These are phyloP conservation scores for Kodamaea neixiangensis DNA, from an alignment of 805 yeast species.

Conservation along the genomic window DNA sequence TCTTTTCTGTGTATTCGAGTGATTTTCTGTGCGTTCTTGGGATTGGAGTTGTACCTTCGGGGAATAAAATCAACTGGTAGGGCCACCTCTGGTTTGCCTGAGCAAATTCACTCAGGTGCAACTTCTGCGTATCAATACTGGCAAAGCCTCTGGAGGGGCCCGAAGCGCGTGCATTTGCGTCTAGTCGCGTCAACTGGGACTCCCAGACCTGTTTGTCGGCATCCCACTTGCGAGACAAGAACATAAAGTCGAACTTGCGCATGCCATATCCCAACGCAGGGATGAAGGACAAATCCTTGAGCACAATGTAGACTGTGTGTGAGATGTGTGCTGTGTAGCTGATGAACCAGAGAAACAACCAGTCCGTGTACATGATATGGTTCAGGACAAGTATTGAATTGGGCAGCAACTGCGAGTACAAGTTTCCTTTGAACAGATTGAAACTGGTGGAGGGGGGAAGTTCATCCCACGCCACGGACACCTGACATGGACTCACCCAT, in stretches of 20 bases:
- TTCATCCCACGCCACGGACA: conserved; percentile 51
- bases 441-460: conserved; percentile 18
- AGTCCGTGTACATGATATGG: conserved; percentile 92
- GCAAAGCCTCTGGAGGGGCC: conserved; percentile 51
- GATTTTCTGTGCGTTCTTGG: conserved; percentile 61
- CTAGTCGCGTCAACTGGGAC: conserved; percentile 53
- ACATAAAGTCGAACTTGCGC: conserved; percentile 74
- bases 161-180: conserved; percentile 57
- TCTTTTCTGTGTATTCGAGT: conserved; percentile 54
- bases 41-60: conserved; percentile 92
- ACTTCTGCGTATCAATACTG: conserved; percentile 21
- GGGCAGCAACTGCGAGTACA: conserved; percentile 23
- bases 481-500: conserved; percentile 51
- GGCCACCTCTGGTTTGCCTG: conserved; percentile 34
- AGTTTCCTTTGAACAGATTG: conserved; percentile 5
- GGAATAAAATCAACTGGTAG: conserved; percentile 75
- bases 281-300: conserved; percentile 73
- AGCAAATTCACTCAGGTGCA: conserved; percentile 30
- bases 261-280: conserved; percentile 88
- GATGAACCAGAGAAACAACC: conserved; percentile 90
- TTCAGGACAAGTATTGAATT: conserved; percentile 75
- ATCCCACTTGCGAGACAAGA: conserved; percentile 83
- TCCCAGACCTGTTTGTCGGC: conserved; percentile 62
- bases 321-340: conserved; percentile 65
- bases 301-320: conserved; percentile 66